Percentiles rank a stretch among this genome's conserved stretches.
These are phyloP conservation scores for Oryza meyeriana DNA, from an alignment of 176 grass and related monocot species.

Conservation along the genomic window DNA sequence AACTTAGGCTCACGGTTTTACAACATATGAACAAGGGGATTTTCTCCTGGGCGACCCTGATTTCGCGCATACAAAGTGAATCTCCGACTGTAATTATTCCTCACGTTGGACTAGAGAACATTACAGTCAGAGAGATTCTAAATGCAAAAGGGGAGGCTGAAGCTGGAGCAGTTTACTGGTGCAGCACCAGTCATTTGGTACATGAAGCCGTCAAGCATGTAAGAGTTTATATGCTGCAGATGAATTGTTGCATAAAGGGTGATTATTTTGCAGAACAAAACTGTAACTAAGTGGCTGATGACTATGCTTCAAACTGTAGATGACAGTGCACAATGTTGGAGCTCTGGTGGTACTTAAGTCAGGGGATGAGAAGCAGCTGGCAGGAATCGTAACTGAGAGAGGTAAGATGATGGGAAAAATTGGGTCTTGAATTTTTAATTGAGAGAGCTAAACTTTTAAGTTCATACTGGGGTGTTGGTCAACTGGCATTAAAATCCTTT, in stretches of 20 bases:
- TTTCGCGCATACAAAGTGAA: conserved; percentile 58
- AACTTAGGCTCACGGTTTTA: conserved; percentile 56
- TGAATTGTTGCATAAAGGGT: neutral
- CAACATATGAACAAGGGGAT: conserved; percentile 79
- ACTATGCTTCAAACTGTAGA: conserved; percentile 50
- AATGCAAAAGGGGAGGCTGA: conserved; percentile 69
- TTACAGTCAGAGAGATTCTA: conserved; percentile 67
- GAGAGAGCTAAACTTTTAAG: neutral
- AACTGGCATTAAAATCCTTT: neutral
- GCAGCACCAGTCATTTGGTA: conserved; percentile 53
- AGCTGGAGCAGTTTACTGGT: conserved; percentile 62
- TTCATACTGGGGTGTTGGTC: neutral
- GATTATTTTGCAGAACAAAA: neutral
- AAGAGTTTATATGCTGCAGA: neutral
- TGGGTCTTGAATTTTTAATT: neutral
- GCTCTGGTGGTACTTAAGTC: conserved; percentile 86
- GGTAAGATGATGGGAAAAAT: conserved; percentile 39
- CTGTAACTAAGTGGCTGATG: neutral
- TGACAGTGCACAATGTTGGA: conserved; percentile 72
- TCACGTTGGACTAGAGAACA: conserved; percentile 86
- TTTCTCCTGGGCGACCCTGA: conserved; percentile 62
- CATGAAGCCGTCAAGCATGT: conserved; percentile 72
- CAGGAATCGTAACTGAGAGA: conserved; percentile 89
- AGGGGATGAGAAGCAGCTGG: conserved; percentile 65
- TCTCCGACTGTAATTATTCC: conserved; percentile 51